Evolutionary conservation across 2,329 filamentous ascomycete species (phyloP).

Genomic region (Microdochium bolleyi): DNA sequence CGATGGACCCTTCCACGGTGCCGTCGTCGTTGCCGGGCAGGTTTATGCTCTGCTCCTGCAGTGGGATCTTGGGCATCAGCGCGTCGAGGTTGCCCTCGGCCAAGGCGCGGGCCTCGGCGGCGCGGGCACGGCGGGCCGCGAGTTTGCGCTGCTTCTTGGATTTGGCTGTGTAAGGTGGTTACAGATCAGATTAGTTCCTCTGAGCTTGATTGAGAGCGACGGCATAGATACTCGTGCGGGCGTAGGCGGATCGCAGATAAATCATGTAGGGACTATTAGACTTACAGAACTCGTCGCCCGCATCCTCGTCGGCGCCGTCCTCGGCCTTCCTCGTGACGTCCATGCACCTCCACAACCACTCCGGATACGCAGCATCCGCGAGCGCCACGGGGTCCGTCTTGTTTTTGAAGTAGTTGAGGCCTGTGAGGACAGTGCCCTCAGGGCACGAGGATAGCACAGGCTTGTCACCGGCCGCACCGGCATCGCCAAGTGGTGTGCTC

Average conservation of each 20-base stretch:
- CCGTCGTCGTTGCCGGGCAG: constrained; percentile 44
- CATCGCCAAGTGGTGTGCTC: constrained; percentile 16
- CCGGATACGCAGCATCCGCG: constrained; percentile 69
- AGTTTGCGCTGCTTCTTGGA: constrained; percentile 72
- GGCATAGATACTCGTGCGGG: too few relatives aligned
- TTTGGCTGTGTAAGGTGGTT: constrained; percentile 52
- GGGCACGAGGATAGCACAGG: constrained; percentile 42
- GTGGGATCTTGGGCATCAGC: constrained; percentile 60
- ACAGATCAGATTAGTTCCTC: too few relatives aligned
- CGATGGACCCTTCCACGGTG: constrained; percentile 34
- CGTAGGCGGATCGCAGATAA: too few relatives aligned
- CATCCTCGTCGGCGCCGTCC: constrained; percentile 41
- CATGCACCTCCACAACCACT: constrained; percentile 71
- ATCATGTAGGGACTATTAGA: constrained; percentile 15
- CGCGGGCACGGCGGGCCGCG: constrained; percentile 57
- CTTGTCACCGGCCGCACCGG: constrained; percentile 6
- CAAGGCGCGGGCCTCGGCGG: constrained; percentile 49
- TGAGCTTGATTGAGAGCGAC: too few relatives aligned
- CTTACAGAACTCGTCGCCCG: constrained; percentile 75
- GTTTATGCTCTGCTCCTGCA: constrained; percentile 74
- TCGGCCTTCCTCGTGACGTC: constrained; percentile 47
- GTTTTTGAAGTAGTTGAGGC: constrained; percentile 72
- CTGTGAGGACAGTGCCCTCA: constrained; percentile 62
- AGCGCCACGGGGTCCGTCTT: constrained; percentile 65
- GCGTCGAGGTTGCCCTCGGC: constrained; percentile 59